These are phyloP conservation scores for Agapanthus africanus DNA, from an alignment of 106 monocot genomes.

Conservation along the genomic window DNA sequence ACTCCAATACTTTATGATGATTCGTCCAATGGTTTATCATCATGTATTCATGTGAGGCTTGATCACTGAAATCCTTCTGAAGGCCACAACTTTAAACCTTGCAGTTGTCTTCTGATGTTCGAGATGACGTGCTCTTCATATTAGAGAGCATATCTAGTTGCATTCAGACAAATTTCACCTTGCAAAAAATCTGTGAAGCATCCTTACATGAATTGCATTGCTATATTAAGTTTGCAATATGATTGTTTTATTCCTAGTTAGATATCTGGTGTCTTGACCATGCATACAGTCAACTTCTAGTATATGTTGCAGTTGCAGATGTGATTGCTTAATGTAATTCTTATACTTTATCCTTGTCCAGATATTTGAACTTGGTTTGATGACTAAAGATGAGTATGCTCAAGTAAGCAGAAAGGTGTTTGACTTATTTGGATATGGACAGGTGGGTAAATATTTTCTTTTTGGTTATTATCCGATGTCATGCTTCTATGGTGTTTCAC, in stretches of 20 bases:
- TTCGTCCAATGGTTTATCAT: not conserved
- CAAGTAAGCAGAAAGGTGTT: constrained; percentile 87
- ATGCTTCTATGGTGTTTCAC: not conserved
- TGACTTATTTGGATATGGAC: constrained; percentile 82
- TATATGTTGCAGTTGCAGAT: not conserved
- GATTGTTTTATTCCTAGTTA: not conserved
- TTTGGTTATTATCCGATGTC: not conserved
- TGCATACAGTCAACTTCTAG: not conserved
- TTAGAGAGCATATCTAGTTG: not conserved
- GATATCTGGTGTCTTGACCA: not conserved
- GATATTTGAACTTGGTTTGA: constrained; percentile 77
- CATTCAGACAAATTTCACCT: not conserved
- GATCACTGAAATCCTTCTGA: not conserved
- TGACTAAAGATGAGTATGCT: constrained; percentile 81
- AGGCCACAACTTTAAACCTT: not conserved
- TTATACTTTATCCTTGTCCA: too few relatives aligned
- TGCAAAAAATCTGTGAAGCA: not conserved
- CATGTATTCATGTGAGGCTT: not conserved
- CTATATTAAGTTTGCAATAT: constrained; percentile 1
- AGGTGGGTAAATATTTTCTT: constrained; percentile 41
- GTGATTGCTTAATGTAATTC: not conserved
- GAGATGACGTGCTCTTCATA: not conserved
- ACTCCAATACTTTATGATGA: not conserved
- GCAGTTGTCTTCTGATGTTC: not conserved
- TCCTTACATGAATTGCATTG: not conserved